Evolutionary conservation across 2,329 filamentous ascomycete genomes (phyloP), one percentile per base, ranked within the genome.

Genomic region (Scytalidium lignicola): DNA sequence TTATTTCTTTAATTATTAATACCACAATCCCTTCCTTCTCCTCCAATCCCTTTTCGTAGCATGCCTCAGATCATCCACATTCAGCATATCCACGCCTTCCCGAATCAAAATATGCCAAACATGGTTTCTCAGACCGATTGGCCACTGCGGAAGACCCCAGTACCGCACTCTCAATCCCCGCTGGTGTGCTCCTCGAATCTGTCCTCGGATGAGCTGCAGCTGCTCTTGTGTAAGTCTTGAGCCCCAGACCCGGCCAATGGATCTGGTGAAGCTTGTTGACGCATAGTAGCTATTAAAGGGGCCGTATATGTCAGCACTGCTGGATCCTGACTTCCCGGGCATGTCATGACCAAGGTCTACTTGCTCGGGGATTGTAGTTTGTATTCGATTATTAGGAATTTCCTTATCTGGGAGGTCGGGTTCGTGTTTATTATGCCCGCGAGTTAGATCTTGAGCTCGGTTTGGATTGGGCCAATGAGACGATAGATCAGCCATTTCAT

Each of bases 271-370:
- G 15, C 77, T 75, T 1, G 74, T 72, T 41, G 78, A 83, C 15
- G 83, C 81, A 62, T 85, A 87, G 65, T 79, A 82, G 5, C 79
- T 83, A 63, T 84, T 86, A 26, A 68, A 67, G 2, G 57, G 51
- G 59, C 72, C 70, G 65, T 74, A 82, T 10, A 39, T 26, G 10
- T 26, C 23, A 26, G 23, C 23, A 10, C 6, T 26, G 10, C 10
- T 26, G 23, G 10, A 10, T 10, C 23, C 23, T 26, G 23, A 26
- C 10, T 5, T 5, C 5, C 6, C 10, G 10, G 23, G 10, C 10
- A 26, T 26, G 6, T 26, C 23, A 6, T 26, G 23, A 10, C 6
- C 23, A 6, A 10, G 23, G 23, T 26, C 23, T 6, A 6, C 10
- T 10, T 26, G 23, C 23, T 5, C 6, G 5, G 23, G 6, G 23